Evolutionary conservation across 2,329 filamentous ascomycete genomes (phyloP), one percentile per base, ranked within the genome.

Genomic region (Diaporthe vexans): DNA sequence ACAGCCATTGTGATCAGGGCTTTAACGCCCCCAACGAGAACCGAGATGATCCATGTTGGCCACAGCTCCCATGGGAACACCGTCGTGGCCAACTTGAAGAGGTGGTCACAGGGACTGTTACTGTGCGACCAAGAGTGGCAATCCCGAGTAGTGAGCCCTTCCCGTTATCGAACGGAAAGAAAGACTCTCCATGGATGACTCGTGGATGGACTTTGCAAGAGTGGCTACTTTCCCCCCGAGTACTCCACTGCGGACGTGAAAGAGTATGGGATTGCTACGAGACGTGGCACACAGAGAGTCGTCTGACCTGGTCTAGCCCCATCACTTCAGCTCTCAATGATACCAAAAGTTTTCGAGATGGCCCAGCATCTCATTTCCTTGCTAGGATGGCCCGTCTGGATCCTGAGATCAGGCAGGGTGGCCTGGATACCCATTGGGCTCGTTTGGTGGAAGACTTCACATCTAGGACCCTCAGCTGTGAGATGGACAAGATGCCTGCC

Each of bases 221-320:
- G 33, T 63, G 40, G 59, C 59, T 63, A 4, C 26, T 63, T 1
- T 63, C 59, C 4, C 40, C 59, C 1, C 26, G 59, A 5, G 59
- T 48, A 0, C 10, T 63, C 1, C 59, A 63, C 19, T 63, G 59
- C 4, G 59, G 59, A n/a, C 29, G 10, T 1, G 40, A 63, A 9
- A 48, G 59, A 17, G 6, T 63, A 37, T 63, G 59, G 59, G 59
- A 48, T n/a, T 63, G 59, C 59, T n/a, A 63, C 10, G 4, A 63
- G 10, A 29, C 59, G 4, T 63, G 40, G 40, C 7, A 59, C n/a
- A 24, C 33, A 3, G 57, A 59, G 35, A 40, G 21, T 7, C 35
- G 6, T 4, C 3, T n/a, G 46, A n/a, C 35, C 8, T 15, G 8
- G 5, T 15, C 33, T 17, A 40, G 2, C 13, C 0, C 19, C 43